Evolutionary conservation across 2,329 filamentous ascomycete species (phyloP), one percentile per base, ranked within the genome.

Genomic region (Botrytis fabae): DNA sequence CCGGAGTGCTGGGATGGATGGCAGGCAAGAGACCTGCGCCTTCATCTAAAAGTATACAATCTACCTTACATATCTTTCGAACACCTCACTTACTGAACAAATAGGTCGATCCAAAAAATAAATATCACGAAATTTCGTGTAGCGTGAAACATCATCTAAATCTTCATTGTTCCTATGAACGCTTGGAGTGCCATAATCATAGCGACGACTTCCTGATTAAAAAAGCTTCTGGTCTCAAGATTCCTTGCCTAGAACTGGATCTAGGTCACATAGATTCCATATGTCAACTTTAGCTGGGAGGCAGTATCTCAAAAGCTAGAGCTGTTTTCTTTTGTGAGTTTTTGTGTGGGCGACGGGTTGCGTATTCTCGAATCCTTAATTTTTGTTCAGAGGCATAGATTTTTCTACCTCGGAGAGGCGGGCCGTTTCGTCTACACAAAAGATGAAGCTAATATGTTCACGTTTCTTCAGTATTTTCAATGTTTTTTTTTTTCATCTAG

Each of bases 361-460:
- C 76, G 77, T 77, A 80, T 75, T 72, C 32, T 28, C 59, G 14
- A 59, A 40, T 20, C 18, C 38, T 38, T 51, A 10, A 28, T 44
- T 32, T 40, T 65, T 38, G 40, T 77, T 83, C 82, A 80, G 81
- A 77, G 81, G 80, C 80, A 83, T 82, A 82, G 78, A 84, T 84
- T 83, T 84, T 82, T 82, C 82, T 82, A 80, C 80, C 81, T 79
- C 76, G 70, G 68, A 77, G 75, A 75, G 72, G 62, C 74, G 76
- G 75, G 74, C 78, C 77, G 78, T 74, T 76, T 76, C 77, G 72
- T 75, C 75, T 79, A 75, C 76, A 71, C 65, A n/a, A 16, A 46
- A 38, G 35, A 65, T 71, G 44, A 48, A 65, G 44, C 14, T 65
- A 18, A 57, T 42, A 18, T 42, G 25, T 22, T 71, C 22, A 25